Percentiles rank a stretch among this genome's conserved stretches.
Evolutionary conservation across 164 flowering plant genomes (phyloP).

Genomic region (Macadamia integrifolia): DNA sequence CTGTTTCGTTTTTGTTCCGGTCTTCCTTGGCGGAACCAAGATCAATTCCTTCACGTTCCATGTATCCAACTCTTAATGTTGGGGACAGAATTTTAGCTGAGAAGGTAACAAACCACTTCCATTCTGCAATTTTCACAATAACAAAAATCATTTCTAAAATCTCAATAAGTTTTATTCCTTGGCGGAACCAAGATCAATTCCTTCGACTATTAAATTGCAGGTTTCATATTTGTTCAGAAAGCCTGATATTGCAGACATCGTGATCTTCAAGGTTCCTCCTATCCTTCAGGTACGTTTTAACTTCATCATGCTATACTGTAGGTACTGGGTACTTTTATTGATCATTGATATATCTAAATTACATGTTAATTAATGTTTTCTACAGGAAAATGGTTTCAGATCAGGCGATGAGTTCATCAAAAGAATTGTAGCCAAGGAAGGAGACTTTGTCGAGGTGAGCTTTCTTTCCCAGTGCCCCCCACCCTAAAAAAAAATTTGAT

Average conservation of each 20-base stretch:
- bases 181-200: constrained; percentile 88
- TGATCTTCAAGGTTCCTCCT: constrained; percentile 85
- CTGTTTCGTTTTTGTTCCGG: constrained; percentile 56
- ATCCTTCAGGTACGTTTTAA: constrained; percentile 50
- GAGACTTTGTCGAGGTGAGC: constrained; percentile 83
- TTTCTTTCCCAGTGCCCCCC: background rate
- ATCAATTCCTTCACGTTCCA: constrained; percentile 82
- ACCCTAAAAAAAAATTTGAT: background rate
- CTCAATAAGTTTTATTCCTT: constrained; percentile 30
- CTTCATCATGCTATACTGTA: background rate
- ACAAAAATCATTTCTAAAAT: background rate
- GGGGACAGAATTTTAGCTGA: constrained; percentile 92
- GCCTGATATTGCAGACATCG: constrained; percentile 88
- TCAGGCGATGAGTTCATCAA: constrained; percentile 79
- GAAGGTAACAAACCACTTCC: constrained; percentile 46
- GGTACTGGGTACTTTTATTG: background rate
- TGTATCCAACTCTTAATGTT: constrained; percentile 83
- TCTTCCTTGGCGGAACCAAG: constrained; percentile 82
- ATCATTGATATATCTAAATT: background rate
- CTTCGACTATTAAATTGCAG: constrained; percentile 29
- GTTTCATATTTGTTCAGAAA: constrained; percentile 76
- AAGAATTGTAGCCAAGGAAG: constrained; percentile 86
- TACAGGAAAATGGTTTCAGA: constrained; percentile 66
- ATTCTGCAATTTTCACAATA: constrained; percentile 4
- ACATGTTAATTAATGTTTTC: background rate